A percentile compares a stretch with the other conserved stretches of the same genome.
Evolutionary conservation across 768 basidiomycete genomes (phyloP).

Genomic region (Tephrocybe sp.): DNA sequence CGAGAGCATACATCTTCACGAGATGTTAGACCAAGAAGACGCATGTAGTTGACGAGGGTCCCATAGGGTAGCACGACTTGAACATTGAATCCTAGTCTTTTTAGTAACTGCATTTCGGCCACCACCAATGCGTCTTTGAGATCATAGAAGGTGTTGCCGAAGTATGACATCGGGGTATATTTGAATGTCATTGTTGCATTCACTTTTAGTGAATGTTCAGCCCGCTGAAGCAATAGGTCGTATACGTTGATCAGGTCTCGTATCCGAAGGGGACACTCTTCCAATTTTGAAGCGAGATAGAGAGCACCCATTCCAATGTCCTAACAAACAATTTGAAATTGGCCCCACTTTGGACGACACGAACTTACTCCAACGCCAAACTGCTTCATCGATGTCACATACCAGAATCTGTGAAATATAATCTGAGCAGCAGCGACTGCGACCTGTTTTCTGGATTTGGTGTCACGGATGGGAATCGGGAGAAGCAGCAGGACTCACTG

Average conservation of each 20-base stretch:
- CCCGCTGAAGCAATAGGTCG: slow-evolving; percentile 82
- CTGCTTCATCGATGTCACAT: slow-evolving; percentile 90
- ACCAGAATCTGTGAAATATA: slow-evolving; percentile 96
- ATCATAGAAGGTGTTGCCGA: slow-evolving; percentile 87
- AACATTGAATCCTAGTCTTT: slow-evolving; percentile 93
- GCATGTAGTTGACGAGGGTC: slow-evolving; percentile 91
- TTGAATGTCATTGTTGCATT: slow-evolving; percentile 45
- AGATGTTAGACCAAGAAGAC: slow-evolving; percentile 81
- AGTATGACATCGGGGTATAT: slow-evolving; percentile 88
- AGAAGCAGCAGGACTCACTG: slow-evolving; percentile 60
- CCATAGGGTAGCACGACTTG: slow-evolving; percentile 92
- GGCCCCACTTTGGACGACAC: slow-evolving; percentile 7
- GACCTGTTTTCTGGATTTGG: slow-evolving; percentile 77
- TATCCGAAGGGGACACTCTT: slow-evolving; percentile 89
- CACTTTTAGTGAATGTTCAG: slow-evolving; percentile 47
- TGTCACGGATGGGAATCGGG: slow-evolving; percentile 6
- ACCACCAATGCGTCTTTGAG: slow-evolving; percentile 93
- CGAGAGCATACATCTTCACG: slow-evolving; percentile 67
- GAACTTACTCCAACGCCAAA: slow-evolving; percentile 86
- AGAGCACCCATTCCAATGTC: slow-evolving; percentile 89
- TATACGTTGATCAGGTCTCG: slow-evolving; percentile 95
- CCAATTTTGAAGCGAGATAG: slow-evolving; percentile 86
- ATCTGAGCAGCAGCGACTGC: slow-evolving; percentile 97
- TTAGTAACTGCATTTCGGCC: slow-evolving; percentile 96
- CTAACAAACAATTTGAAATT: slow-evolving; percentile 34